Evolutionary conservation across 2,329 filamentous ascomycete genomes (phyloP), one percentile per base, ranked within the genome.

Genomic region (Botrytis aclada): DNA sequence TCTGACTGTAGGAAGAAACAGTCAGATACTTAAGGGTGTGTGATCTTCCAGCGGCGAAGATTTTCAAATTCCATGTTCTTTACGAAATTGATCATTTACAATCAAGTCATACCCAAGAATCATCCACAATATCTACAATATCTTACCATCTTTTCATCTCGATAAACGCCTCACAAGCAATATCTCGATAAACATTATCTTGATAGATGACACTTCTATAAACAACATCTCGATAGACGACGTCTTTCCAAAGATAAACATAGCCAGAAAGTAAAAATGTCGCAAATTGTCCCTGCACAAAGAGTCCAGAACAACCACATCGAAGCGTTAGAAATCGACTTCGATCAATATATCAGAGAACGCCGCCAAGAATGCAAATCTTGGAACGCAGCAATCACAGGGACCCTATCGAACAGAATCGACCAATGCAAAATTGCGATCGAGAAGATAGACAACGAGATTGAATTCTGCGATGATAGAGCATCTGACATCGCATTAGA

Each of bases 111-210:
- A 22, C 18, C 20, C 18, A 22, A 22, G 18, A 45, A n/a, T n/a
- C n/a, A 22, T 22, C 43, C 22, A 45, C 0, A 54, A 4, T n/a
- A 54, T 0, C 0, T 7, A 18, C 2, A 54, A 8, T 3, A 29
- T 29, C 14, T 54, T 54, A 54, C 12, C 0, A 8, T 54, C 14
- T 54, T 0, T 3, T 18, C 1, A 29, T 29, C 51, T 29, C 1
- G 10, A 16, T 6, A 54, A 20, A 20, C 5, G 7, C 20, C 43
- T 7, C 14, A 14, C 20, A 45, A 43, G 5, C 9, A 16, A 43
- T 9, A 39, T 39, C 6, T 39, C 39, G 7, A 39, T 39, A 39
- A 39, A 39, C 39, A 12, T 4, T 4, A n/a, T n/a, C n/a, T n/a
- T n/a, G n/a, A n/a, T n/a, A n/a, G n/a, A n/a, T n/a, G n/a, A n/a